Base-by-base conservation (phyloP, 139 green algal species). In the Desmodesmus armatus region DNA sequence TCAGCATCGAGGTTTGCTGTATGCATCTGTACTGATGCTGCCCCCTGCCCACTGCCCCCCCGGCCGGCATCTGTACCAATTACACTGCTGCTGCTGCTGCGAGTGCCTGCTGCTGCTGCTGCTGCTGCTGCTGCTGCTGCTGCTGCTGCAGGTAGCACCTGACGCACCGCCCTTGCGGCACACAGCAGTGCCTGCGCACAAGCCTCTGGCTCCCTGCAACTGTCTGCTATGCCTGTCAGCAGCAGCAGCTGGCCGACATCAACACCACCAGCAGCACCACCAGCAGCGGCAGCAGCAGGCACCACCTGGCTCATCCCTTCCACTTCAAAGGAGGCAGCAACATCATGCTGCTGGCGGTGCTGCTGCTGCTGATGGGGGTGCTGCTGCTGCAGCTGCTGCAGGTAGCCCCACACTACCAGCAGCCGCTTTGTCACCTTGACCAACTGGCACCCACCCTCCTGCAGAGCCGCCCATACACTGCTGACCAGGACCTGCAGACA, bases 301-400 rank as follows among this genome's bases (percentile, higher is more conserved):
- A 85, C 3, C 51, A 63, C 60, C 29, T 53, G 70, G 0, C 78
- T 73, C n/a, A 91, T 75, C 35, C 72, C 78, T 1, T 77, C 81
- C 2, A 83, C 92, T 58, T 89, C 47, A 85, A 90, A 95, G 0
- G 62, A 39, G 15, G 92, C 85, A 29, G 87, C 91, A 65, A 81
- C 82, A 40, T 83, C 79, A 2, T 74, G 71, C 29, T 82, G 71
- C 33, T 92, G 81, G 78, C 77, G 82, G 74, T 13, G 49, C 75
- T 88, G 80, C 72, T 78, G 79, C 17, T 39, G 83, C 47, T 55
- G 37, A 53, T 75, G 40, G 58, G 58, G 49, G 53, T 72, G 41
- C 27, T 33, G 33, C 49, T 80, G 31, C 53, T 85, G 75, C 63
- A 82, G 55, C 27, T 44, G 47, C 49, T 87, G 82, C 76, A 92